Percentiles rank a stretch among this genome's conserved stretches.
These are phyloP conservation scores for Rosa multiflora DNA, from an alignment of 306 rosid genomes.

Conservation along the genomic window DNA sequence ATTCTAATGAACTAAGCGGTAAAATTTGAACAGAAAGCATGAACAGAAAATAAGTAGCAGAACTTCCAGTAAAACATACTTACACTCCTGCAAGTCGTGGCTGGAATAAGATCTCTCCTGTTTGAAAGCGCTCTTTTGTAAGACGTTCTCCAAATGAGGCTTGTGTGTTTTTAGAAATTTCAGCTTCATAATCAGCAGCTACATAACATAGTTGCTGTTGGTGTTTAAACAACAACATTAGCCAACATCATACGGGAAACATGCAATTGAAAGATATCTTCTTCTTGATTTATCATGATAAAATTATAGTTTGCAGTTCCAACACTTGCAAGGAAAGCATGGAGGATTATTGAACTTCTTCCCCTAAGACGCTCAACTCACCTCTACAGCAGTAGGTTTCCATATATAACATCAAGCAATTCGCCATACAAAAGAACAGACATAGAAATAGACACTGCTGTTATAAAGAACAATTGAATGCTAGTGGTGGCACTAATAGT, in stretches of 20 bases:
- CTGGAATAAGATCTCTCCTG: conserved; percentile 81
- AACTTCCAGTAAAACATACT: conserved; percentile 26
- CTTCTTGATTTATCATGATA: background rate
- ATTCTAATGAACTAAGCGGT: background rate
- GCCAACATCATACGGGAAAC: background rate
- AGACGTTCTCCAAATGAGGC: conserved; percentile 63
- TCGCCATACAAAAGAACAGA: background rate
- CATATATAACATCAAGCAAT: background rate
- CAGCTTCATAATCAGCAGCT: conserved; percentile 87
- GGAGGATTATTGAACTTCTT: conserved; percentile 11
- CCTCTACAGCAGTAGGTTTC: background rate
- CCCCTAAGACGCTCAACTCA: background rate
- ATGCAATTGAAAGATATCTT: conserved; percentile 1
- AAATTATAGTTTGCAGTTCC: background rate
- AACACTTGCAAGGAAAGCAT: background rate
- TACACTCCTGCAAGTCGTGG: conserved; percentile 85
- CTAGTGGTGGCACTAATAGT: background rate
- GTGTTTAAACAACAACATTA: conserved; percentile 27
- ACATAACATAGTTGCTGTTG: conserved; percentile 80
- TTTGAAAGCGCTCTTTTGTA: conserved; percentile 86
- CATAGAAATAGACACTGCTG: background rate
- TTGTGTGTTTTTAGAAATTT: conserved; percentile 57
- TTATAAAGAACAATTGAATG: background rate
- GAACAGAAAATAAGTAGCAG: background rate
- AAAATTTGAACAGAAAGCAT: background rate